Base-by-base conservation (phyloP, 768 basidiomycete genomes). In the Strobilomyces dryophilus region DNA sequence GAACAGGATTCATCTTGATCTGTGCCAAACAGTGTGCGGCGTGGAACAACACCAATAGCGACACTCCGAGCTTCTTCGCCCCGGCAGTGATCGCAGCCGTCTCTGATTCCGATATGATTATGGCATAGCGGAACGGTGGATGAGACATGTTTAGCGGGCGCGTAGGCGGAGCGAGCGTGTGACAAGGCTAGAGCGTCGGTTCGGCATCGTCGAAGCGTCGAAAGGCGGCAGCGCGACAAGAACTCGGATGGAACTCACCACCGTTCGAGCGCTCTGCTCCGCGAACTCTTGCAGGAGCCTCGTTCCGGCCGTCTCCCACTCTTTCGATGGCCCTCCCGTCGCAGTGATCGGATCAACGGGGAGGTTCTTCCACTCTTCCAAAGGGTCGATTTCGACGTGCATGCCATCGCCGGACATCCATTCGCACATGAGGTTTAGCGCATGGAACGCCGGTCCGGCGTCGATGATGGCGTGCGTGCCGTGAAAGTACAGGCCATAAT, bases 341-440 rank as follows among this genome's bases (percentile, higher is more conserved):
- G 65, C 66, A 29, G 50, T 51, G 24, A 66, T 54, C 6, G 61
- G 64, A 21, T 67, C 66, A 5, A 56, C 54, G 1, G 66, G 66
- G 14, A 66, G 61, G 36, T 66, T 58, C 24, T 51, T 58, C 64
- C 64, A 64, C 34, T 68, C 65, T 29, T 63, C 52, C 12, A 31
- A 56, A 35, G 47, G 54, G 1, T 53, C 39, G 5, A 61, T 47
- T 10, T 0, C 32, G 32, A 64, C 40, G 8, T 55, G 49, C 47
- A 64, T 51, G 0, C 58, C 59, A 3, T 48, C 45, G 3, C 39
- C 47, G 17, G 62, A 61, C 1, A 63, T 63, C 61, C 66, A 65
- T 50, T 51, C 56, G 21, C 51, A 60, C 63, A 58, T 57, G 3
- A 61, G 29, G 51, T 59, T 58, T n/a, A 68, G 47, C 14, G 55